These are phyloP conservation scores for Chrysosporium keratinophilum DNA, from an alignment of 2,329 filamentous ascomycete genomes.

Conservation along the genomic window DNA sequence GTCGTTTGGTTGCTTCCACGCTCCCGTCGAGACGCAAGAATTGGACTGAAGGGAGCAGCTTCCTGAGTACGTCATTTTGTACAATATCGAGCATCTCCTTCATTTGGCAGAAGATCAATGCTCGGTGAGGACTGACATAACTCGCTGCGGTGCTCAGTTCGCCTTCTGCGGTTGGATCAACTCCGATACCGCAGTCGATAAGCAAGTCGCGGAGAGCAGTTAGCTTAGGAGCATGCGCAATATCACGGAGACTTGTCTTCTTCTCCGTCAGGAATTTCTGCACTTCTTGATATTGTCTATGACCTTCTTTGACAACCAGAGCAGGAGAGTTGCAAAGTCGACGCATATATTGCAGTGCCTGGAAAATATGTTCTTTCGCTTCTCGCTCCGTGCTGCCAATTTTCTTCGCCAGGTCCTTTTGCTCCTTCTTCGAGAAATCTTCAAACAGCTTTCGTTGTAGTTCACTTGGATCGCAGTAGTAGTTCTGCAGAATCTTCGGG, in stretches of 20 bases:
- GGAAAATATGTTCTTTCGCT: slow-evolving; percentile 97
- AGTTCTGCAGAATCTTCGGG: slow-evolving; percentile 97
- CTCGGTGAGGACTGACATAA: slow-evolving; percentile 91
- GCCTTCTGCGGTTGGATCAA: slow-evolving; percentile 53
- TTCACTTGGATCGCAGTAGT: slow-evolving; percentile 96
- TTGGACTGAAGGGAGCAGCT: slow-evolving; percentile 83
- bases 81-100: slow-evolving; percentile 99
- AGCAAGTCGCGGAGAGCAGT: slow-evolving; percentile 80
- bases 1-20: slow-evolving; percentile 84
- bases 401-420: slow-evolving; percentile 74
- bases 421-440: slow-evolving; percentile 88
- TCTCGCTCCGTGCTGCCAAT: slow-evolving; percentile 80
- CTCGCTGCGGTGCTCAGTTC: slow-evolving; percentile 52
- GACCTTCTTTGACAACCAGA: slow-evolving; percentile 87
- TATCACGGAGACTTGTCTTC: slow-evolving; percentile 72
- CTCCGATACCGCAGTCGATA: slow-evolving; percentile 96
- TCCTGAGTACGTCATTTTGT: slow-evolving; percentile 81
- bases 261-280: slow-evolving; percentile 69
- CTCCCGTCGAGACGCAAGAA: slow-evolving; percentile 88
- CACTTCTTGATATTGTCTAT: slow-evolving; percentile 80
- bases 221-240: slow-evolving; percentile 83
- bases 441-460: slow-evolving; percentile 92
- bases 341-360: slow-evolving; percentile 97
- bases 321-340: slow-evolving; percentile 97
- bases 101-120: slow-evolving; percentile 97